Evolutionary conservation across 805 yeast genomes (phyloP).

Genomic region (Candida sonorensis): DNA sequence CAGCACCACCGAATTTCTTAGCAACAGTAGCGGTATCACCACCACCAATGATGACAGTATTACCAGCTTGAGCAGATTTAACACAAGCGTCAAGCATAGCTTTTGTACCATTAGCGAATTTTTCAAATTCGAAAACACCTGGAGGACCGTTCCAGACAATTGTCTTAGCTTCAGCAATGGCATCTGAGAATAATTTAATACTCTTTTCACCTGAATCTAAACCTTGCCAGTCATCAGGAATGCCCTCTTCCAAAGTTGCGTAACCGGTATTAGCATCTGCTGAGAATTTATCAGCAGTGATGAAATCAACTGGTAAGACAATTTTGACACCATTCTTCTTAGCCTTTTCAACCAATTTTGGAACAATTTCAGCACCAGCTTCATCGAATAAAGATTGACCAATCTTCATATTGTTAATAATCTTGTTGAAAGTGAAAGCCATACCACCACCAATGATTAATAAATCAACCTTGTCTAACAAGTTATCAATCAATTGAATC

Average conservation of each 20-base stretch:
- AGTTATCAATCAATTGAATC: constrained; percentile 96
- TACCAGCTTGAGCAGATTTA: constrained; percentile 77
- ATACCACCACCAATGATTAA: constrained; percentile 99
- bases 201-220: constrained; percentile 94
- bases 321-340: constrained; percentile 92
- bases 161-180: constrained; percentile 91
- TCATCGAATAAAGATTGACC: constrained; percentile 91
- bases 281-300: constrained; percentile 90
- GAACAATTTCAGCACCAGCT: constrained; percentile 94
- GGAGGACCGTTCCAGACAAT: constrained; percentile 99
- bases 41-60: constrained; percentile 96
- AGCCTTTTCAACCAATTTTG: constrained; percentile 89
- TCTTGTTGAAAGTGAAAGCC: constrained; percentile 99
- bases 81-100: constrained; percentile 84
- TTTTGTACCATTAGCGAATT: constrained; percentile 89
- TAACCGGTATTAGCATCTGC: constrained; percentile 81
- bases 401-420: constrained; percentile 73
- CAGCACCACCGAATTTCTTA: constrained; percentile 95
- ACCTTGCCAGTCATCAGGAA: constrained; percentile 93
- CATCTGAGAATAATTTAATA: constrained; percentile 66
- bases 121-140: constrained; percentile 97
- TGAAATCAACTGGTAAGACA: constrained; percentile 91
- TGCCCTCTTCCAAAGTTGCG: constrained; percentile 88
- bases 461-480: constrained; percentile 89
- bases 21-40: constrained; percentile 99